Evolutionary conservation across 192 early-diverging fungal species (phyloP), one percentile per base, ranked within the genome.

Genomic region (Gigaspora rosea): DNA sequence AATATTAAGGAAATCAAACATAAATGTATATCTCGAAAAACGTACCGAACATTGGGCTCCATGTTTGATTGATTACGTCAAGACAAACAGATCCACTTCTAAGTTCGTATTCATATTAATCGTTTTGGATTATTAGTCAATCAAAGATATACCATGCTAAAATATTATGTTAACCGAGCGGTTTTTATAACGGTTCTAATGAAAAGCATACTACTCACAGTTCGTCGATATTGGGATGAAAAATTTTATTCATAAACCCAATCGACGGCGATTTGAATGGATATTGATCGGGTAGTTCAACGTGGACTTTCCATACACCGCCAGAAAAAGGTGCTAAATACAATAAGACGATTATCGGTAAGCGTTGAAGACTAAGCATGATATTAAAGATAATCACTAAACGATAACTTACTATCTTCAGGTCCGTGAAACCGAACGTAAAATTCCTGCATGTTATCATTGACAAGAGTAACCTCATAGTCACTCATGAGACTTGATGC

Each of bases 361-460:
- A 72, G 20, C 15, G 36, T 58, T 46, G 18, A 59, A n/a, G 20
- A 8, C 27, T 65, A 76, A 33, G 8, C 49, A 15, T 41, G 41
- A 77, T 73, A 57, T 77, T 58, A 41, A 59, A 35, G 35, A 20
- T 16, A 61, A 71, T 63, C 22, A n/a, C n/a, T n/a, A n/a, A n/a
- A n/a, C n/a, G n/a, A n/a, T 2, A 47, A 89, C 91, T 79, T 93
- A 96, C 95, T 99, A 76, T 95, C 97, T 57, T 91, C 87, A 6
- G 97, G 97, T 12, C 97, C 97, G 82, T 91, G 86, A 78, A 99
- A 97, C 47, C 91, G 85, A 51, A 98, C 92, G 83, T 95, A 96
- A 75, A 98, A 97, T 82, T 98, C 97, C 87, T 99, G 96, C 96
- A 99, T 99, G 81, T 94, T 98, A 83, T 98, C 97, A 80, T 99